Base-by-base conservation (phyloP, 1,284 basidiomycete genomes). In the Trichosporon faecale region DNA sequence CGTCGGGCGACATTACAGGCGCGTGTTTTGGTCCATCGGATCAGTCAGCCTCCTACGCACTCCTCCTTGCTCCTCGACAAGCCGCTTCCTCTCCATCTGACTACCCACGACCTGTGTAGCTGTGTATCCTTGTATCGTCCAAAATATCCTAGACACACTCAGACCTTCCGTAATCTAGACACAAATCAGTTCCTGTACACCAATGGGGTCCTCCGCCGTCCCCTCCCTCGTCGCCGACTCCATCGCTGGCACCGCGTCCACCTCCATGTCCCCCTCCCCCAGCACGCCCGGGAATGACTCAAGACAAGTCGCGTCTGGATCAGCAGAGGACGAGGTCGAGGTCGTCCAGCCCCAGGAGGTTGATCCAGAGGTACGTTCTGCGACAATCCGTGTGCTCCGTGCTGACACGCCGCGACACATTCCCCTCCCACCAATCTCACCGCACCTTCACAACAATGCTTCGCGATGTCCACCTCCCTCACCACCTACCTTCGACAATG, bases 191-290 rank as follows among this genome's bases (percentile, higher is more conserved):
- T n/a, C 57, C 29, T 31, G 27, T 61, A 29, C 27, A 37, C 31
- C 31, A 18, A 61, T 61, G 57, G 57, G 29, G 14, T 61, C 57
- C 2, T 73, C 73, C 8, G 65, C 70, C 27, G 70, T 70, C 57
- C 74, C 73, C 66, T 76, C 68, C 64, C 76, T 67, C 46, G 66
- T 64, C 18, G 70, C 70, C 57, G 57, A 65, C 73, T 46, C 55
- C 72, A 75, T 65, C 69, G 70, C 40, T 60, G 73, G 76, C 8
- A 76, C 76, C 18, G 70, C 75, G 21, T 71, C 77, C 8, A 76
- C 77, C 6, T 74, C 79, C 44, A 80, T 82, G 79, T 74, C 79
- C 14, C 70, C 76, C 9, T 76, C 79, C 0, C 80, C 80, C 4
- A 46, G 68, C 14, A 74, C 71, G 14, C 71, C 71, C 29, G 35